Evolutionary conservation across 306 rosid genomes (phyloP).

Genomic region (Glycyrrhiza uralensis): DNA sequence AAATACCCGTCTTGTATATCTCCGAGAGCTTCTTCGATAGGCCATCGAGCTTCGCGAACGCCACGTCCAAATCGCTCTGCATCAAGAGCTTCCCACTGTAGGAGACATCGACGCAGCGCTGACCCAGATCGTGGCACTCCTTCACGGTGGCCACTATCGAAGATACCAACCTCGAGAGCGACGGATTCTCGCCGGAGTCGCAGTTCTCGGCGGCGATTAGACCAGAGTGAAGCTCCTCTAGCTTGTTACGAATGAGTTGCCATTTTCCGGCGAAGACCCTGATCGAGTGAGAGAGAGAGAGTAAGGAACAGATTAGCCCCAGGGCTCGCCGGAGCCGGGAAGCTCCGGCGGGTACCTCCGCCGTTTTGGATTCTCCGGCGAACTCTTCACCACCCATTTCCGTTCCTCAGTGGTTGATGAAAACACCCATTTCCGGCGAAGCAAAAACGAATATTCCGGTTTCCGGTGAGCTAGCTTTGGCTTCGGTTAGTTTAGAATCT

Average conservation of each 20-base stretch:
- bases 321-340: slow-evolving; percentile 47
- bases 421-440: slow-evolving; percentile 45
- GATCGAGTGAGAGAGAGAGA: slow-evolving; percentile 61
- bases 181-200: slow-evolving; percentile 50
- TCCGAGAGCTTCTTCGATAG: slow-evolving; percentile 56
- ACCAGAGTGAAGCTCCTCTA: slow-evolving; percentile 66
- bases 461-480: slow-evolving; percentile 33
- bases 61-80: slow-evolving; percentile 89
- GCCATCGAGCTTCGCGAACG: slow-evolving; percentile 52
- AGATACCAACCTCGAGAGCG: slow-evolving; percentile 33
- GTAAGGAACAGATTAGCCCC: slow-evolving; percentile 48
- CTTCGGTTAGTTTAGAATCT: slow-evolving; percentile 19
- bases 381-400: slow-evolving; percentile 51
- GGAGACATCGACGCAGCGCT: slow-evolving; percentile 76
- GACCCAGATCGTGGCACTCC: slow-evolving; percentile 72
- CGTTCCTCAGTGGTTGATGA: slow-evolving; percentile 24
- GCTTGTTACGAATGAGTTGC: slow-evolving; percentile 72
- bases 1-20: slow-evolving; percentile 54
- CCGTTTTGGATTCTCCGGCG: slow-evolving; percentile 27
- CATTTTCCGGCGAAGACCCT: slow-evolving; percentile 78
- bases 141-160: slow-evolving; percentile 30
- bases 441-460: slow-evolving; percentile 36
- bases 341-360: slow-evolving; percentile 30
- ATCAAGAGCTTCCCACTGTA: slow-evolving; percentile 92
- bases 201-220: slow-evolving; percentile 59